Evolutionary conservation across 768 basidiomycete species (phyloP).

Genomic region (Tylopilus plumbeoviolaceoides): DNA sequence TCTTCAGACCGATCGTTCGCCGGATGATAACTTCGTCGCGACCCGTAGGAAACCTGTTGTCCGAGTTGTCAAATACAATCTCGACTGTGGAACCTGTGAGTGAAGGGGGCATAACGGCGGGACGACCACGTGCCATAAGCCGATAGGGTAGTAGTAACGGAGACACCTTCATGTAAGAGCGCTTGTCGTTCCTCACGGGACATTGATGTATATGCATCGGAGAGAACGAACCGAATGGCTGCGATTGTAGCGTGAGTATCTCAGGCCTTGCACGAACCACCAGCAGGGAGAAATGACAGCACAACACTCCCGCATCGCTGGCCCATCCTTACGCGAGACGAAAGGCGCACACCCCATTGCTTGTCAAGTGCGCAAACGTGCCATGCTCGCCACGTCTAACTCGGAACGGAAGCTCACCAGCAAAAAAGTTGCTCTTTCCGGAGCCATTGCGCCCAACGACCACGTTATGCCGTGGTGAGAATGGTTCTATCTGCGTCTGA

Average conservation of each 20-base stretch:
- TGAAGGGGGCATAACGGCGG: background rate
- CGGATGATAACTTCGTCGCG: slow-evolving; percentile 84
- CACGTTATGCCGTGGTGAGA: slow-evolving; percentile 91
- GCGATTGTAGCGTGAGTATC: slow-evolving; percentile 5
- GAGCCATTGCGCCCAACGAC: slow-evolving; percentile 97
- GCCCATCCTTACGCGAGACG: background rate
- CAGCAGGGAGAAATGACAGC: background rate
- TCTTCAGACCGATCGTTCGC: slow-evolving; percentile 95
- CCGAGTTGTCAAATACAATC: slow-evolving; percentile 93
- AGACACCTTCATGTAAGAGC: slow-evolving; percentile 91
- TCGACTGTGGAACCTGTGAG: slow-evolving; percentile 47
- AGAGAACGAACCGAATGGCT: slow-evolving; percentile 97
- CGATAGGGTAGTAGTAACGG: slow-evolving; percentile 81
- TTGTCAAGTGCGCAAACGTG: too few species aligned
- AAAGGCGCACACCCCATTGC: too few species aligned
- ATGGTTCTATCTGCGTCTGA: slow-evolving; percentile 91
- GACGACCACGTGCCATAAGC: slow-evolving; percentile 66
- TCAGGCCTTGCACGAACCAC: background rate
- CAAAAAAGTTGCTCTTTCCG: slow-evolving; percentile 99
- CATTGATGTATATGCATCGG: slow-evolving; percentile 97
- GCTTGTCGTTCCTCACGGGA: slow-evolving; percentile 88
- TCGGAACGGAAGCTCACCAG: slow-evolving; percentile 48
- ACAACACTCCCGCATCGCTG: background rate
- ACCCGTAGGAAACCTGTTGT: slow-evolving; percentile 91
- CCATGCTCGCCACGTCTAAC: too few species aligned